Conservation (phyloP, 352 stramenopile genomes). For the Globisporangium middletonii region DNA sequence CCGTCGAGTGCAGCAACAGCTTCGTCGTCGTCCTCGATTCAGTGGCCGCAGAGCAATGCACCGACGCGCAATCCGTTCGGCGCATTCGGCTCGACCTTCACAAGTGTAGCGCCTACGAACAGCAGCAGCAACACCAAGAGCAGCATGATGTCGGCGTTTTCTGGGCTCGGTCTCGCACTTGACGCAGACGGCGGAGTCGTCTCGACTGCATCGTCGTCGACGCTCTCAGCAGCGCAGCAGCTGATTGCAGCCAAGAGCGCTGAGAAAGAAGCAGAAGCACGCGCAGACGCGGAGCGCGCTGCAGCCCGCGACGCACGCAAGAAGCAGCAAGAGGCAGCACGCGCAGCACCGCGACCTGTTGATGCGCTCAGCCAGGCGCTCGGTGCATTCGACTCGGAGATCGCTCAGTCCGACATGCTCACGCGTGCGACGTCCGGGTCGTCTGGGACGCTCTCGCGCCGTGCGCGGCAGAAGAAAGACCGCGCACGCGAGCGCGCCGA, state of each 20-base stretch:
- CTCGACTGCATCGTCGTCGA: not conserved
- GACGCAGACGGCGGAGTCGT: slow-evolving; percentile 21
- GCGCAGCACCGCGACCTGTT: slow-evolving; percentile 20
- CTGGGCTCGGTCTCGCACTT: slow-evolving; percentile 42
- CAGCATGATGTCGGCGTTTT: slow-evolving; percentile 54
- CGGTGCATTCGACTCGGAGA: slow-evolving; percentile 50
- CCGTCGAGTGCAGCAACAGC: not conserved
- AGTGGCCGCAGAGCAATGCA: slow-evolving; percentile 9
- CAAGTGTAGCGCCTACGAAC: not conserved
- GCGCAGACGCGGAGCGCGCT: slow-evolving; percentile 13
- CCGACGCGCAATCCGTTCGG: slow-evolving; percentile 20
- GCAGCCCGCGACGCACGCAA: slow-evolving; percentile 19
- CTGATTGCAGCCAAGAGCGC: slow-evolving; percentile 41
- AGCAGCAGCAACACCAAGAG: slow-evolving; percentile 5
- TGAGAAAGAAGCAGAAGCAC: slow-evolving; percentile 30
- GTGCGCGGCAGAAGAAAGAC: slow-evolving; percentile 44
- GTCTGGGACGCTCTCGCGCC: slow-evolving; percentile 22
- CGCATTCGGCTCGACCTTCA: slow-evolving; percentile 1
- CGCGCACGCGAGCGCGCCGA: slow-evolving; percentile 22
- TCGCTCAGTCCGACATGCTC: slow-evolving; percentile 30
- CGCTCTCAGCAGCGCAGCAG: slow-evolving; percentile 37
- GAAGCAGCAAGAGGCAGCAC: slow-evolving; percentile 22
- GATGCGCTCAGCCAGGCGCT: slow-evolving; percentile 57
- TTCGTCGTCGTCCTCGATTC: slow-evolving; percentile 11
- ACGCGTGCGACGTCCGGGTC: slow-evolving; percentile 11